Evolutionary conservation across 225 moss, liverwort and hornwort species (phyloP).

Genomic region (Polytrichum commune): DNA sequence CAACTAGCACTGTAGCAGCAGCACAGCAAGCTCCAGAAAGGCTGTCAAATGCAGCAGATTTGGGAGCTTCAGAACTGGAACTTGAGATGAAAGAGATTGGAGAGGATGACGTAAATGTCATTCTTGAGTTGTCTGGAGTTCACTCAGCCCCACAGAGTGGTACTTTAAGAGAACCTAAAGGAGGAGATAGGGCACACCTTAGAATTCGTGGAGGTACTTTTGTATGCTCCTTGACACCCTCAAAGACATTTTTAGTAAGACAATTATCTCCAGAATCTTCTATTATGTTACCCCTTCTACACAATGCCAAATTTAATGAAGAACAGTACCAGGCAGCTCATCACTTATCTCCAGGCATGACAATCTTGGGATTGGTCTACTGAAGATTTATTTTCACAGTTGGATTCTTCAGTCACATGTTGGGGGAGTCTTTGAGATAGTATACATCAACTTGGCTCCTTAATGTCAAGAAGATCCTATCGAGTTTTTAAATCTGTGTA

Average conservation of each 20-base stretch:
- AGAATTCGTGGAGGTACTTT: constrained; percentile 1
- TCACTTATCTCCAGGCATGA: not conserved
- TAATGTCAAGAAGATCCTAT: not conserved
- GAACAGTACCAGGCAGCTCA: not conserved
- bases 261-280: not conserved
- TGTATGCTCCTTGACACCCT: not conserved
- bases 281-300: not conserved
- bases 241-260: not conserved
- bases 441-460: not conserved
- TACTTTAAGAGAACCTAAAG: constrained; percentile 4
- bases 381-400: not conserved
- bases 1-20: constrained; percentile 2
- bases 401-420: too few relatives aligned
- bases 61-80: constrained; percentile 1
- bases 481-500: not conserved
- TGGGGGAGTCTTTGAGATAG: too few relatives aligned
- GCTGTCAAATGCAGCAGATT: not conserved
- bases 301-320: not conserved
- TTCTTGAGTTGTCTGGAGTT: constrained; percentile 2
- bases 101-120: not conserved
- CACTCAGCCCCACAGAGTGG: not conserved
- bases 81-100: constrained; percentile 5
- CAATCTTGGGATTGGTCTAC: not conserved
- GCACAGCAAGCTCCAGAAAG: constrained; percentile 8
- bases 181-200: constrained; percentile 1